A percentile compares a stretch with the other conserved stretches of the same genome.
phyloP scores from a whole-genome alignment of 2,329 filamentous ascomycete genomes.

The Botrytis byssoidea region DNA sequence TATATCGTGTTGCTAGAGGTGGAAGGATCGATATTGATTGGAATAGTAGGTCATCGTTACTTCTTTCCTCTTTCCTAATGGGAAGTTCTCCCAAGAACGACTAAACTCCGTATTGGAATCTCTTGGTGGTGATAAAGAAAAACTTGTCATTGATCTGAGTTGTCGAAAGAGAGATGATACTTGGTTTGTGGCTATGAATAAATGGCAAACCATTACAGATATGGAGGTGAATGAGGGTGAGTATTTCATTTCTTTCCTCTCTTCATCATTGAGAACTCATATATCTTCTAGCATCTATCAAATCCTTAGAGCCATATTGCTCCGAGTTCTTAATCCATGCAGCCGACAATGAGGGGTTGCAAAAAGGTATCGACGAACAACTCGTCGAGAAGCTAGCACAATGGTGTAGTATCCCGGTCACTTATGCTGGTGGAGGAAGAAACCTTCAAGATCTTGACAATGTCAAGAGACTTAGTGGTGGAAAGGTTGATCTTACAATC shows the following conservation, averaged over 20 bases:
- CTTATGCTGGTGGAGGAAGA: slow-evolving; percentile 92
- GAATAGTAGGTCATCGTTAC: slow-evolving; percentile 84
- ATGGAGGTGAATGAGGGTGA: slow-evolving; percentile 88
- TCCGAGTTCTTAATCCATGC: slow-evolving; percentile 97
- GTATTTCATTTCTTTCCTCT: slow-evolving; percentile 24
- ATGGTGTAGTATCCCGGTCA: slow-evolving; percentile 92
- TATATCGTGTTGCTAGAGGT: not conserved
- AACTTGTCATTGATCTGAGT: slow-evolving; percentile 92
- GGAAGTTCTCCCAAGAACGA: slow-evolving; percentile 73
- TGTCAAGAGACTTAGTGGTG: slow-evolving; percentile 74
- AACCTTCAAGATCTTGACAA: slow-evolving; percentile 77
- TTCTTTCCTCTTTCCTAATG: slow-evolving; percentile 86
- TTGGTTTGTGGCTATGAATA: slow-evolving; percentile 99
- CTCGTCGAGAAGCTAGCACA: slow-evolving; percentile 73
- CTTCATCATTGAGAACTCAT: slow-evolving; percentile 22
- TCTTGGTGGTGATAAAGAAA: slow-evolving; percentile 71
- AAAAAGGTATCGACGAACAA: slow-evolving; percentile 84
- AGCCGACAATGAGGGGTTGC: slow-evolving; percentile 92
- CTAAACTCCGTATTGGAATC: slow-evolving; percentile 71
- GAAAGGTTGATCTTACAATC: slow-evolving; percentile 89
- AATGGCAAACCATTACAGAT: slow-evolving; percentile 97
- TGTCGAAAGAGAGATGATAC: slow-evolving; percentile 71
- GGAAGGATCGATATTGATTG: slow-evolving; percentile 23
- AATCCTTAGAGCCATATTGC: slow-evolving; percentile 82
- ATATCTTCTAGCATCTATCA: slow-evolving; percentile 66